Base-by-base conservation (phyloP, 495 filamentous ascomycete species). In the Cercophora newfieldiana region DNA sequence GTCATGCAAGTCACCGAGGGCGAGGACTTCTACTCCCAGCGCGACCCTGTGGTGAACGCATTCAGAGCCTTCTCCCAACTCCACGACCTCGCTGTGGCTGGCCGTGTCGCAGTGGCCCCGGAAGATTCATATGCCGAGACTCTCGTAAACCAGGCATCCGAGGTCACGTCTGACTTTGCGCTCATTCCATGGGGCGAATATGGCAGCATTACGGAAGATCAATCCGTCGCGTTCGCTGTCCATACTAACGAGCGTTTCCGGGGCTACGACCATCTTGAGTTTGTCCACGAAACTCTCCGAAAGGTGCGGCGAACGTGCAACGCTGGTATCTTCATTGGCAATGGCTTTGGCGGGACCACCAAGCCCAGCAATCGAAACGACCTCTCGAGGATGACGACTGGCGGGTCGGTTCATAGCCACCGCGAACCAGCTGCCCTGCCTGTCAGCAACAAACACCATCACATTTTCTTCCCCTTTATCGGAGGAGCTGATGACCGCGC, bases 1-100 rank as follows among this genome's bases (percentile, higher is more conserved):
- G 93, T 97, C 61, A 99, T 99, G 95, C 90, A 93, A 70, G 91
- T 96, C 6, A 88, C 92, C 0, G 92, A 95, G 65, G 81, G 87
- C 48, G 92, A 94, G 10, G 91, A 93, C 21, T 69, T 75, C 19
- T 88, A 90, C 67, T 86, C 87, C 12, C 79, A 87, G 5, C 86
- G 86, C 77, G 95, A 99, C 69, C 93, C 95, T 5, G 91, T 97
- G 0, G 86, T 97, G 28, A 97, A 97, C 72, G 91, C 91, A 10
- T 97, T 97, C 82, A 85, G 90, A 22, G 91, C 93, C 0, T 93
- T 99, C 72, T 91, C 92, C 25, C 89, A 90, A 68, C 85, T 97
- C 58, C 87, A 96, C 69, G 90, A 95, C 67, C 83, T 98, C 2
- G 88, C 93, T 0, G 88, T 95, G 37, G 91, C 92, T 59, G 92